phyloP scores from a whole-genome alignment of 2,329 filamentous ascomycete genomes.

The Colletotrichum sp. region DNA sequence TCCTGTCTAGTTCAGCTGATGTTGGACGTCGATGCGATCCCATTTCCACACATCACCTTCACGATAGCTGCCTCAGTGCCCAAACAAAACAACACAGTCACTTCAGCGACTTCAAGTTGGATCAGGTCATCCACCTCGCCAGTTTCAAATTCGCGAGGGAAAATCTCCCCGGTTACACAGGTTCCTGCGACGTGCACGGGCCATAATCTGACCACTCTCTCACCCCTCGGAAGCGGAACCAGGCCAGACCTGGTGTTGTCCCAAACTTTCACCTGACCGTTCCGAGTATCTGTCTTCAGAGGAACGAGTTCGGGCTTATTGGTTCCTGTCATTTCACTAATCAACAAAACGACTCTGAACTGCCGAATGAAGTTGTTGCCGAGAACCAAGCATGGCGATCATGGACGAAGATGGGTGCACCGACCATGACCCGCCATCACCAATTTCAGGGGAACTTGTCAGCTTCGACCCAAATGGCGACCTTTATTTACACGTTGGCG shows the following conservation, averaged over 20 bases:
- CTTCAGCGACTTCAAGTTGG: neutral
- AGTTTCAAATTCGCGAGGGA: neutral
- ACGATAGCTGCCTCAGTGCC: neutral
- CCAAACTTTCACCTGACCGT: neutral
- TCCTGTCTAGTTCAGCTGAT: neutral
- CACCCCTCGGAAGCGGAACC: neutral
- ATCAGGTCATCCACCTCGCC: neutral
- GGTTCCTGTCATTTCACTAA: neutral
- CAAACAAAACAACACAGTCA: too few relatives aligned
- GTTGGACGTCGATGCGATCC: neutral
- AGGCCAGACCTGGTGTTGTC: neutral
- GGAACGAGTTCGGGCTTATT: rapidly evolving
- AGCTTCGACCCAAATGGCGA: neutral
- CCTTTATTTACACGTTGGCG: neutral
- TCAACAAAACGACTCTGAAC: neutral
- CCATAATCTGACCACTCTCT: slow-evolving; percentile 5
- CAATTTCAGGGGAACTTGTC: neutral
- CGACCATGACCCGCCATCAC: neutral
- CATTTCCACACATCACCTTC: neutral
- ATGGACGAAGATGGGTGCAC: neutral
- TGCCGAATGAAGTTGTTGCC: neutral
- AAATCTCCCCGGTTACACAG: neutral
- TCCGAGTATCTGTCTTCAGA: neutral
- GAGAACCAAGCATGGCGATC: neutral
- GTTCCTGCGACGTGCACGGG: slow-evolving; percentile 8